Evolutionary conservation across 305 asterid species (phyloP).

Genomic region (Fraxinus ornus): DNA sequence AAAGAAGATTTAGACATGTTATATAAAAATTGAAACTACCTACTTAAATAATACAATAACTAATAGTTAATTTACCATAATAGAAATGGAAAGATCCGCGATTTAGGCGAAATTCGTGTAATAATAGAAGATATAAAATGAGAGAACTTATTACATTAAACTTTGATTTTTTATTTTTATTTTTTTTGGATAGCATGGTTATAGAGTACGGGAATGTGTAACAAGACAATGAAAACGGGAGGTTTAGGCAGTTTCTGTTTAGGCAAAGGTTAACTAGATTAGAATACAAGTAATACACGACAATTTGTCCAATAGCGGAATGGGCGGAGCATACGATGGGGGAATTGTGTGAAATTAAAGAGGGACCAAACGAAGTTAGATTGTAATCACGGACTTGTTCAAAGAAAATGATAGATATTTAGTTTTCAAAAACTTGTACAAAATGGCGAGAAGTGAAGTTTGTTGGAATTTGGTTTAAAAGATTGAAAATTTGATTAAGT

Average conservation of each 20-base stretch:
- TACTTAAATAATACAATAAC: too few relatives aligned
- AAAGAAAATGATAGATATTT: neutral
- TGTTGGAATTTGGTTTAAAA: too few relatives aligned
- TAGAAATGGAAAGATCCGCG: too few relatives aligned
- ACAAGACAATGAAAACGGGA: neutral
- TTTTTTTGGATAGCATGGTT: too few relatives aligned
- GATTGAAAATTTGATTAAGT: too few relatives aligned
- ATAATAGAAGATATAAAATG: neutral
- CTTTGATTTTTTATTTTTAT: too few relatives aligned
- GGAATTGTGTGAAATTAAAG: neutral
- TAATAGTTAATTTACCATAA: too few relatives aligned
- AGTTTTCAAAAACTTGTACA: too few relatives aligned
- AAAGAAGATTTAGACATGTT: too few relatives aligned
- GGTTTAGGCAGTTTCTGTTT: neutral
- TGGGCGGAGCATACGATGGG: neutral
- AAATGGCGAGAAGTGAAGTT: too few relatives aligned
- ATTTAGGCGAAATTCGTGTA: conserved; percentile 1
- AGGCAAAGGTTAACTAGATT: neutral
- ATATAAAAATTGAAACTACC: too few relatives aligned
- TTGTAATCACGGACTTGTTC: neutral
- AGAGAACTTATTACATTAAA: too few relatives aligned
- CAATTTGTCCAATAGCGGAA: neutral
- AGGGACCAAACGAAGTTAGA: neutral
- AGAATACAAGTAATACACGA: neutral
- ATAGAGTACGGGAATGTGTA: neutral